Base-by-base conservation (phyloP, 495 filamentous ascomycete species). In the Daldinia grandis region DNA sequence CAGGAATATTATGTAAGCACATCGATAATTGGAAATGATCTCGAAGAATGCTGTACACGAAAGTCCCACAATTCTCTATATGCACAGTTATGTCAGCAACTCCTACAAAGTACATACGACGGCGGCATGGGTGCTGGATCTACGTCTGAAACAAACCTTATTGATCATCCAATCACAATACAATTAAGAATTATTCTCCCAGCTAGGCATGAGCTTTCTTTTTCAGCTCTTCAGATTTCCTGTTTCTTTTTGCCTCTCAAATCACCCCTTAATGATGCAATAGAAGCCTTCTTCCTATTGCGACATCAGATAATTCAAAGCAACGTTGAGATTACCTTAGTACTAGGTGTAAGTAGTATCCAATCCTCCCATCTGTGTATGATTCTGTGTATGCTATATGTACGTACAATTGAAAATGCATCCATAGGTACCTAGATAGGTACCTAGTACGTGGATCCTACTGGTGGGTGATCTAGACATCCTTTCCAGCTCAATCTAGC, bases 401-500 rank as follows among this genome's bases (percentile, higher is more conserved):
- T 19, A 44, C 30, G 56, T 31, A 35, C 14, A 19, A 56, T 33
- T 21, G 53, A 31, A 3, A 35, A 19, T 37, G 14, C n/a, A 19
- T 35, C 35, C 8, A 31, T 35, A n/a, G n/a, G n/a, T n/a, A n/a
- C n/a, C n/a, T n/a, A n/a, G n/a, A n/a, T n/a, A n/a, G n/a, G n/a
- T n/a, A n/a, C n/a, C n/a, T n/a, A n/a, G n/a, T n/a, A 4, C 64
- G 42, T 53, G 17, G 37, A 53, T 57, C 17, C 51, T 30, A 42
- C 59, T 51, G 60, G 49, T 50, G 50, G 38, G 19, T 37, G 60
- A 31, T 57, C 31, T 54, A n/a, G 30, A 19, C 14, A 27, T 25
- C 63, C 49, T 51, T 27, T 69, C 60, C 65, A 73, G 58, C 70
- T 73, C 70, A 73, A 73, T 73, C 57, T 73, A 73, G 69, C 65